Conservation (phyloP, 306 rosid species). For the Lathyrus oleraceus region DNA sequence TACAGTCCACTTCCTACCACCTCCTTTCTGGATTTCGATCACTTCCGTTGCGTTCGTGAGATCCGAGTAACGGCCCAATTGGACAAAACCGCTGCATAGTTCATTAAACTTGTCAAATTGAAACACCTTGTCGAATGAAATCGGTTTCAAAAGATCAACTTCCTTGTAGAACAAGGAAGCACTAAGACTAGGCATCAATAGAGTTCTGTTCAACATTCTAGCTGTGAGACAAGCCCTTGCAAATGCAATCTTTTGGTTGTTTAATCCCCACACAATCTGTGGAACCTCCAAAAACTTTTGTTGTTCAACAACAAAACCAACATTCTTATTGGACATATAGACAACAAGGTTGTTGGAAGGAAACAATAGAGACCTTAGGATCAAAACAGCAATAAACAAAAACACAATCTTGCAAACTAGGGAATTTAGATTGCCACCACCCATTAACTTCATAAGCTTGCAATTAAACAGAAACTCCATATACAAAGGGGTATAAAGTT, state of each 20-base stretch:
- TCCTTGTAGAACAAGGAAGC: constrained; percentile 88
- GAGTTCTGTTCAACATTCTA: constrained; percentile 64
- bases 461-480: constrained; percentile 51
- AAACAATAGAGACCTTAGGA: constrained; percentile 54
- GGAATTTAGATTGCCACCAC: constrained; percentile 52
- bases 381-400: constrained; percentile 52
- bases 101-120: constrained; percentile 64
- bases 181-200: constrained; percentile 87
- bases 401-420: constrained; percentile 53
- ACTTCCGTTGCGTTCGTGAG: constrained; percentile 43
- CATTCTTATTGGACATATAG: constrained; percentile 28
- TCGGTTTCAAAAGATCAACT: constrained; percentile 67
- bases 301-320: constrained; percentile 37
- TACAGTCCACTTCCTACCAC: constrained; percentile 86
- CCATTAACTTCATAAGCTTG: constrained; percentile 37
- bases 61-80: constrained; percentile 54
- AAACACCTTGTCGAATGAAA: constrained; percentile 75
- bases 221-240: constrained; percentile 91
- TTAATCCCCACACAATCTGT: constrained; percentile 87
- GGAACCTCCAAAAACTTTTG: constrained; percentile 79
- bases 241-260: constrained; percentile 89
- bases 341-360: constrained; percentile 35
- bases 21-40: constrained; percentile 69
- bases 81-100: constrained; percentile 63
- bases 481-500: background rate